phyloP scores from a whole-genome alignment of 768 basidiomycete species.

The Chalciporus chontae region DNA sequence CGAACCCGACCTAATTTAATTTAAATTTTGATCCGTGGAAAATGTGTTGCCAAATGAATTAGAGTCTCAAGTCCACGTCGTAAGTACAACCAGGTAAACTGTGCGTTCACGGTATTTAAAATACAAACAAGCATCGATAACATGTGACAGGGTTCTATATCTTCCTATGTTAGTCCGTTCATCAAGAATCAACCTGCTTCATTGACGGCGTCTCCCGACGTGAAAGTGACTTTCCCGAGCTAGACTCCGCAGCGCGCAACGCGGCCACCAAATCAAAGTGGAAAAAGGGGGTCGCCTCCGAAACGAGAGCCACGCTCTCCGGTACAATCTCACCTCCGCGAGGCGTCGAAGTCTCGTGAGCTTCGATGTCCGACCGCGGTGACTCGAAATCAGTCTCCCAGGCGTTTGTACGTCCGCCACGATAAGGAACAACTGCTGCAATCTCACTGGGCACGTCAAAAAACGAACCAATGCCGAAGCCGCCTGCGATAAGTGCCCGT shows the following conservation, averaged over 20 bases:
- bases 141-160: background rate
- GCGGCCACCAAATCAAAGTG: conserved; percentile 82
- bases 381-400: conserved; percentile 5
- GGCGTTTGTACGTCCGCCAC: conserved; percentile 36
- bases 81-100: no score
- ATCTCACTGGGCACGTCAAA: conserved; percentile 53
- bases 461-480: conserved; percentile 75
- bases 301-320: conserved; percentile 36
- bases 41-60: background rate
- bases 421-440: conserved; percentile 72
- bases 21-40: conserved; percentile 1
- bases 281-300: conserved; percentile 76
- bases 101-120: no score
- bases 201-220: conserved; percentile 5
- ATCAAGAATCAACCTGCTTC: conserved; percentile 4
- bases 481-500: conserved; percentile 83
- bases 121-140: background rate
- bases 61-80: no score
- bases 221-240: conserved; percentile 6
- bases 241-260: conserved; percentile 63
- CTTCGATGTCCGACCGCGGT: conserved; percentile 31
- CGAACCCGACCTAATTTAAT: no score
- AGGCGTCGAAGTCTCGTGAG: conserved; percentile 21
- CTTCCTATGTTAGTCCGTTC: background rate
- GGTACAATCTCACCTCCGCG: background rate